Evolutionary conservation across 1,139 yeast genomes (phyloP).

Genomic region (Yamadazyma mexicana): DNA sequence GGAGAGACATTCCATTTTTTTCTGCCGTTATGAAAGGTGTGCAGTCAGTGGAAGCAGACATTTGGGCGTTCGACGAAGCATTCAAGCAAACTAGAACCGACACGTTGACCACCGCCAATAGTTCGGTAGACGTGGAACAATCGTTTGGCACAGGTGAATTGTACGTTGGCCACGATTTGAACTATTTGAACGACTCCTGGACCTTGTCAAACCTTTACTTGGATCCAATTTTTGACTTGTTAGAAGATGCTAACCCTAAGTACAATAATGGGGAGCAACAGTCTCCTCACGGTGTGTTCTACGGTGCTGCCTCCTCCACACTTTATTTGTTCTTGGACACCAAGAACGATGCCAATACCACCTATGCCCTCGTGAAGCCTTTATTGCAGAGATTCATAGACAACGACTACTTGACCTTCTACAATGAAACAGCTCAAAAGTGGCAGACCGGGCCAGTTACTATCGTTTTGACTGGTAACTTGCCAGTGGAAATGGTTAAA

Average conservation of each 20-base stretch:
- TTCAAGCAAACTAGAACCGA: conserved; percentile 27
- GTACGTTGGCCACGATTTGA: conserved; percentile 65
- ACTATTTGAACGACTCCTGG: conserved; percentile 39
- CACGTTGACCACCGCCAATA: conserved; percentile 16
- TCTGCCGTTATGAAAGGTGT: conserved; percentile 62
- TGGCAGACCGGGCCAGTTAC: conserved; percentile 37
- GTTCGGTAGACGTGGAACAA: conserved; percentile 15
- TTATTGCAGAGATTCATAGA: conserved; percentile 35
- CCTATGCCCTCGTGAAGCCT: conserved; percentile 31
- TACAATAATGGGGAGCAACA: conserved; percentile 12
- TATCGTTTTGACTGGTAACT: conserved; percentile 42
- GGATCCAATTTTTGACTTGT: conserved; percentile 47
- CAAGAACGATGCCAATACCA: conserved; percentile 34
- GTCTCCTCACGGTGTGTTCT: conserved; percentile 32
- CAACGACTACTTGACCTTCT: conserved; percentile 33
- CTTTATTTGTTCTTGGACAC: conserved; percentile 43
- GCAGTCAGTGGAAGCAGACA: conserved; percentile 68
- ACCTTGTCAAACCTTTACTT: conserved; percentile 55
- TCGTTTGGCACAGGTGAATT: conserved; percentile 36
- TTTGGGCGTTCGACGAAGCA: conserved; percentile 50
- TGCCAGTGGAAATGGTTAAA: conserved; percentile 33
- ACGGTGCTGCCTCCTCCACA: conserved; percentile 38
- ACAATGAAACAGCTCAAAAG: conserved; percentile 24
- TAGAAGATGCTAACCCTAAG: conserved; percentile 46
- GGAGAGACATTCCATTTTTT: conserved; percentile 61